Evolutionary conservation across 2,329 filamentous ascomycete genomes (phyloP).

Genomic region (Septoria petroselini): DNA sequence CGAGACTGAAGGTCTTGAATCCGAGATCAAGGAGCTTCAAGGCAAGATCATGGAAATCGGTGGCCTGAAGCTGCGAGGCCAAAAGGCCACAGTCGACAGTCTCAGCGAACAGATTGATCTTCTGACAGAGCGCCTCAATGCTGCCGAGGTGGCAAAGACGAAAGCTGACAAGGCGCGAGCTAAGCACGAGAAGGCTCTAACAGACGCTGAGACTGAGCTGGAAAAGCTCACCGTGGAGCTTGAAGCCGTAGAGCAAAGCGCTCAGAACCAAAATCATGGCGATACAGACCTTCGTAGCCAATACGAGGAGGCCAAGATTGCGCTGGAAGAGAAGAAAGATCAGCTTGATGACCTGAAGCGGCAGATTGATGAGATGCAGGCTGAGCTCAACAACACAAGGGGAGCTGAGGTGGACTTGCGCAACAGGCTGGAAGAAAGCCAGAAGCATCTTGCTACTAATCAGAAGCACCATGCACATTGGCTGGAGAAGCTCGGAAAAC

Average conservation of each 20-base stretch:
- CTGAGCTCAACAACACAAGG: constrained; percentile 82
- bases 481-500: constrained; percentile 83
- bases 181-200: constrained; percentile 81
- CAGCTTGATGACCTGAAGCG: constrained; percentile 76
- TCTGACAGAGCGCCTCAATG: constrained; percentile 76
- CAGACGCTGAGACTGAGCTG: constrained; percentile 76
- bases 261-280: constrained; percentile 70
- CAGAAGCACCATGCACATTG: constrained; percentile 80
- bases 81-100: constrained; percentile 86
- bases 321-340: constrained; percentile 72
- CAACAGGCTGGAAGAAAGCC: constrained; percentile 94
- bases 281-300: constrained; percentile 68
- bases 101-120: constrained; percentile 81
- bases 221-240: constrained; percentile 68
- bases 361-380: constrained; percentile 80
- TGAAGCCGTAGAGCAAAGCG: constrained; percentile 73
- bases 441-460: constrained; percentile 83
- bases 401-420: constrained; percentile 96
- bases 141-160: constrained; percentile 79
- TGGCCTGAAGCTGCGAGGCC: constrained; percentile 83
- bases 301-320: constrained; percentile 76
- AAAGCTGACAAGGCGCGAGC: constrained; percentile 90
- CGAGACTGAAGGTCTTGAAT: constrained; percentile 86
- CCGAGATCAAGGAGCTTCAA: constrained; percentile 87
- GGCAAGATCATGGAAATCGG: constrained; percentile 98